Evolutionary conservation across 2,329 filamentous ascomycete species (phyloP).

Genomic region (Monosporascus sp.): DNA sequence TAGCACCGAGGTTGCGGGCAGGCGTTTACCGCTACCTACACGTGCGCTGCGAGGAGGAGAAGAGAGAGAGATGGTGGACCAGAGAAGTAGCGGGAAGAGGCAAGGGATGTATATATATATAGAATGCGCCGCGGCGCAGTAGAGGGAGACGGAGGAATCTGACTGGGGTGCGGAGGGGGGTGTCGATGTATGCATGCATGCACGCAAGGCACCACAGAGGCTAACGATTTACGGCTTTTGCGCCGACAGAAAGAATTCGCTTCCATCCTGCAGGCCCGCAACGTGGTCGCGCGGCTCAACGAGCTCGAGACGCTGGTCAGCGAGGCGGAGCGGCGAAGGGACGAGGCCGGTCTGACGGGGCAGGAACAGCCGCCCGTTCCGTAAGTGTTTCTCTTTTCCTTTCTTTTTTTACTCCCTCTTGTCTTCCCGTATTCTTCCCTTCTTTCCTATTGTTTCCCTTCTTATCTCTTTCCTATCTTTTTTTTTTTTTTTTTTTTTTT

Average conservation of each 20-base stretch:
- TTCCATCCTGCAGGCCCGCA: slow-evolving; percentile 43
- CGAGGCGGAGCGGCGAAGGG: slow-evolving; percentile 39
- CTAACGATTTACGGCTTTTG: background rate
- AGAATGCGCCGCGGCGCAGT: no score
- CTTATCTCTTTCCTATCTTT: background rate
- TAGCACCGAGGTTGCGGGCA: no score
- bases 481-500: background rate
- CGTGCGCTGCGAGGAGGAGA: no score
- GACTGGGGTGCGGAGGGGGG: background rate
- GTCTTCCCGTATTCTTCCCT: background rate
- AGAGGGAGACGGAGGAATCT: no score
- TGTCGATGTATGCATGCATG: background rate
- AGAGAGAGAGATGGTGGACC: no score
- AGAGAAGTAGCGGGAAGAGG: no score
- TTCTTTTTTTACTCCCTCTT: background rate
- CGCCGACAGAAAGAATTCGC: slow-evolving; percentile 49
- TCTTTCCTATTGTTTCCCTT: background rate
- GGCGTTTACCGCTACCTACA: no score
- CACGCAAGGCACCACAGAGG: background rate
- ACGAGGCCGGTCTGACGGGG: slow-evolving; percentile 20
- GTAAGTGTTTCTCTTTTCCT: slow-evolving; percentile 29
- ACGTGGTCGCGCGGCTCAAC: slow-evolving; percentile 53
- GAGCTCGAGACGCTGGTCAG: slow-evolving; percentile 50
- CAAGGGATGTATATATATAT: no score
- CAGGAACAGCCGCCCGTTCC: slow-evolving; percentile 33